Base-by-base conservation (phyloP, 441 rosid species). In the Gossypium davidsonii region DNA sequence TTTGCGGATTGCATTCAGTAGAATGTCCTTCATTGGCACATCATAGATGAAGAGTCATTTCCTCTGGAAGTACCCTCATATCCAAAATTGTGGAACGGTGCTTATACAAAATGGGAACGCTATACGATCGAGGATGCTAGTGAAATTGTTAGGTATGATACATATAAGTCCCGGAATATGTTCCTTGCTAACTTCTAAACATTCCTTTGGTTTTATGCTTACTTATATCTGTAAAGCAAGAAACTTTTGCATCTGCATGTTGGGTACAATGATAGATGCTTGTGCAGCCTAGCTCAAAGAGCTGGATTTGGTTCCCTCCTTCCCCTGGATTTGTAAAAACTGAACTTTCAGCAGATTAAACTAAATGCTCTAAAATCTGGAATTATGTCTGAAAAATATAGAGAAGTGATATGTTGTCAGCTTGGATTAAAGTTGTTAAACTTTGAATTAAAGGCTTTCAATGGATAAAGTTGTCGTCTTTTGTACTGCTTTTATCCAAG, bases 21-120 rank as follows among this genome's bases (percentile, higher is more conserved):
- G 99, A 95, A 95, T 79, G 98, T 92, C 68, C 83, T 95, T 79
- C 99, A 95, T 81, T 95, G 99, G 99, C 99, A 95, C 86, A 91
- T 95, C 70, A 89, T 92, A 73, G 97, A 92, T 12, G 92, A 91
- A 76, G 66, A 95, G 82, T 86, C 99, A 68, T 95, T 95, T 87
- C 97, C 99, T 76, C 70, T 95, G 21, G 98, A 95, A 77, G 84
- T 85, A 28, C 99, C 99, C 42, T 67, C 95, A 63, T 89, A 85
- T 84, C 94, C 96, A 77, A 88, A 89, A 67, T 70, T 95, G 80
- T 95, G 99, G 97, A 84, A 88, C 79, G 97, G 97, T 79, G 85
- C 99, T 37, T 95, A 95, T 77, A 77, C 97, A 51, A 91, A 83
- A 81, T 90, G 87, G 93, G 98, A 92, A 74, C 93, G 93, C 63